Conservation (phyloP, 495 filamentous ascomycete genomes). For the Lasiosphaeria ovina region DNA sequence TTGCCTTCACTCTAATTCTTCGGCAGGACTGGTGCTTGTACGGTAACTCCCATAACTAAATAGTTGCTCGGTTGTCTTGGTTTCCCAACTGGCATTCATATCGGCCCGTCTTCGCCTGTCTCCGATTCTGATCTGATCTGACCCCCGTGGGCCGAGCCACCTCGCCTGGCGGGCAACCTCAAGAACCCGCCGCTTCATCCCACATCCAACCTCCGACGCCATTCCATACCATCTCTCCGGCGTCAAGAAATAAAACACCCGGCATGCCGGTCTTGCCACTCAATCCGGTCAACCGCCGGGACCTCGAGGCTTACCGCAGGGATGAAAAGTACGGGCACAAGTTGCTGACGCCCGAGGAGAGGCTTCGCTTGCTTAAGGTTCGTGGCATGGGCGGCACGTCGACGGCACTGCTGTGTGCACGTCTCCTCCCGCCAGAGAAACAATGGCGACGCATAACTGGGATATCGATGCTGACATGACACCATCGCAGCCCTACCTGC, state of each 20-base stretch:
- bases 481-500: slow-evolving; percentile 65
- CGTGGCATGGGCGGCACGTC: slow-evolving; percentile 10
- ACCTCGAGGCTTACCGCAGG: slow-evolving; percentile 59
- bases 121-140: too few species aligned
- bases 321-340: slow-evolving; percentile 59
- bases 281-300: slow-evolving; percentile 55
- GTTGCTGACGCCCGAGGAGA: slow-evolving; percentile 61
- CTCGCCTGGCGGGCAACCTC: too few species aligned
- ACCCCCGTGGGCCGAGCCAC: too few species aligned
- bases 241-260: slow-evolving; percentile 55
- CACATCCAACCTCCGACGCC: too few species aligned
- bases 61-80: too few species aligned
- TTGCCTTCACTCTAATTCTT: too few species aligned
- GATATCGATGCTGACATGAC: slow-evolving; percentile 17
- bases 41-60: too few species aligned
- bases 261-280: slow-evolving; percentile 8
- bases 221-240: too few species aligned
- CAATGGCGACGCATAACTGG: neutral
- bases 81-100: too few species aligned
- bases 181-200: too few species aligned
- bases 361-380: slow-evolving; percentile 65
- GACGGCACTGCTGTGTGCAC: neutral
- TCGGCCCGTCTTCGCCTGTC: too few species aligned
- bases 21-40: too few species aligned
- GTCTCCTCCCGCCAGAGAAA: neutral